phyloP scores from a whole-genome alignment of 345 rosid species.

The Excoecaria cochinchinensis region DNA sequence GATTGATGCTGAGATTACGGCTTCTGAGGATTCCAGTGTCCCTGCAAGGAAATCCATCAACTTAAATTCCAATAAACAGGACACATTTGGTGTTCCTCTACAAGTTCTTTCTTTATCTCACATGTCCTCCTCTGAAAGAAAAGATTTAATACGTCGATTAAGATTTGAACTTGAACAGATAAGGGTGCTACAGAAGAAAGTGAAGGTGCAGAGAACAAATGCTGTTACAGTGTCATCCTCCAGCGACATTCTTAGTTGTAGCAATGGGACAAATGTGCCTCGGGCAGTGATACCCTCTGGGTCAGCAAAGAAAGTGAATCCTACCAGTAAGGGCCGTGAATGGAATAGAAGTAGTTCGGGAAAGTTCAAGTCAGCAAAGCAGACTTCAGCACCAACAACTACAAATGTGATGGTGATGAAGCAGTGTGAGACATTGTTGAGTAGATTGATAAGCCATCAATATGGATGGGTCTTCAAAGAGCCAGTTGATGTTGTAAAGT shows the following conservation, averaged over 20 bases:
- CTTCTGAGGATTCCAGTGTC: conserved; percentile 56
- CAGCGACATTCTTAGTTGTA: conserved; percentile 25
- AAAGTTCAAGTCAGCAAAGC: conserved; percentile 51
- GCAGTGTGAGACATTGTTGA: conserved; percentile 28
- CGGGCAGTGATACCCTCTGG: conserved; percentile 37
- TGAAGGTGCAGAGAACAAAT: conserved; percentile 11
- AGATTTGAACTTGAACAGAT: conserved; percentile 27
- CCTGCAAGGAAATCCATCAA: conserved; percentile 52
- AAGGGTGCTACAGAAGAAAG: conserved; percentile 16
- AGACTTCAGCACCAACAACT: conserved; percentile 34
- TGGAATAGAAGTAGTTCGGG: conserved; percentile 56
- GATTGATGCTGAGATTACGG: conserved; percentile 49
- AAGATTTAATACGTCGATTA: conserved; percentile 9
- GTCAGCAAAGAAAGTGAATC: conserved; percentile 53
- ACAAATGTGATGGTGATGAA: conserved; percentile 38
- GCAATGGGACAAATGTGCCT: conserved; percentile 33
- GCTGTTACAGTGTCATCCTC: conserved; percentile 13
- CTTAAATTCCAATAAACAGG: conserved; percentile 15
- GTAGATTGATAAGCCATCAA: conserved; percentile 44
- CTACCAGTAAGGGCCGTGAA: conserved; percentile 35
- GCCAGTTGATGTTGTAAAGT: conserved; percentile 44
- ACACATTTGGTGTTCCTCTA: conserved; percentile 19
- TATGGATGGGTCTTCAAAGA: conserved; percentile 43
- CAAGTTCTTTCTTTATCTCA: conserved; percentile 19
- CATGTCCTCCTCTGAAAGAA: conserved; percentile 23